Base-by-base conservation (phyloP, 1,139 yeast genomes). In the Kurtzmaniella quercitrusa region DNA sequence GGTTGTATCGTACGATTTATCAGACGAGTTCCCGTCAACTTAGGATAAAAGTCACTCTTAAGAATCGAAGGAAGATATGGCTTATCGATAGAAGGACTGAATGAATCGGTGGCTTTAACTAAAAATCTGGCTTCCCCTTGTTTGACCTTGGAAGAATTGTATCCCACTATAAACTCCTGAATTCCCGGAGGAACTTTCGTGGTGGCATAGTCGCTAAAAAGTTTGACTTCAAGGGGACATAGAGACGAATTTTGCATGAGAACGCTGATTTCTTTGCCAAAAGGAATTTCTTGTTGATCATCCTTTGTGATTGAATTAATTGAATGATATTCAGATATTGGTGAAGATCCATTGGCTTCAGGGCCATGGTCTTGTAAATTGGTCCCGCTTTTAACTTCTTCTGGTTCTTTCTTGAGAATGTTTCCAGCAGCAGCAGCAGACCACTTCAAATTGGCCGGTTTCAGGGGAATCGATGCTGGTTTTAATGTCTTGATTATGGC, bases 131-230 rank as follows among this genome's bases (percentile, higher is more conserved):
- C 56, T 39, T 55, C 58, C 27, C 54, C 57, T 7, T 40, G 38
- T 40, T 40, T 21, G 8, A 33, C 10, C 31, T 38, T 34, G 8
- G 44, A 31, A 9, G 31, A 34, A 31, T 25, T 25, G 53, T 73
- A 77, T 0, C 85, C 77, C 19, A 77, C 57, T 1, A 81, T 72
- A 47, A 81, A 73, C 53, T 81, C 82, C 59, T 85, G 91, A 36
- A 85, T 75, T 25, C 94, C 94, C 6, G 88, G 82, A 3, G 93
- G 91, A 43, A 82, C 61, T 41, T 65, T 68, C 37, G 81, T 59
- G 47, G 82, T 68, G 45, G 70, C 61, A 41, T 57, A 45, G 51
- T 72, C 74, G 37, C 69, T 60, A 48, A 72, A 71, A 40, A 73
- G 54, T 37, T 60, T 64, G 29, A 57, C 46, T 50, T 73, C 78